Base-by-base conservation (phyloP, 176 grass and related monocot genomes). In the Cocos nucifera region DNA sequence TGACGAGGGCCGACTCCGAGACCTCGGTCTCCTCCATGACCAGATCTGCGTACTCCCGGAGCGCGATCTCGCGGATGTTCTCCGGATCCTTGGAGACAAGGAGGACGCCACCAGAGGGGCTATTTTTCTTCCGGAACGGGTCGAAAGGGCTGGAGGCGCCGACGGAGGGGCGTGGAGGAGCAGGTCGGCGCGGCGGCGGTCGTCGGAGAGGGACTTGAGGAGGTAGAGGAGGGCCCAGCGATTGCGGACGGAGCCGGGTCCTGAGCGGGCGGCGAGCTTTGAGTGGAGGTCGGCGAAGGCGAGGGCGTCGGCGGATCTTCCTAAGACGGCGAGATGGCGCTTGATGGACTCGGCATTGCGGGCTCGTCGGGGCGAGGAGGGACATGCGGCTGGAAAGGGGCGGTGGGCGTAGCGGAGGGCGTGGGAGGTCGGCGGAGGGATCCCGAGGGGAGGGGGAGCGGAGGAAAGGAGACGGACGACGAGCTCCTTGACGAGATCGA, bases 141-240 rank as follows among this genome's bases (percentile, higher is more conserved):
- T n/a, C n/a, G n/a, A n/a, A n/a, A 73, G 59, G 50, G 51, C 51
- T 15, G 70, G 7, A 73, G 70, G 51, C 70, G 4, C 25, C 24
- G 29, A 62, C 35, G 58, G 68, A 2, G n/a, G 49, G 74, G 76
- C 67, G 77, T 16, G 62, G 64, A 19, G 63, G 48, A 53, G 65
- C 67, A 29, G 81, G 54, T 44, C 35, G 22, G 57, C 67, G 51
- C 51, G 71, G 19, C 78, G 68, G 57, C 78, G 76, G 39, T 79
- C 69, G 22, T 79, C 80, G 22, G 92, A 96, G 59, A 96, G 75
- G 50, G 92, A 90, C 65, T 90, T 89, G 72, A 96, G 81, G 49
- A 96, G 83, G 66, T 90, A 88, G 69, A 96, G 87, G 54, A 96
- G 83, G 22, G 87, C 83, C 92, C 87, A 96, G 26, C 89, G 87